phyloP scores from a whole-genome alignment of 768 basidiomycete species.

The Psilocybe sp. region DNA sequence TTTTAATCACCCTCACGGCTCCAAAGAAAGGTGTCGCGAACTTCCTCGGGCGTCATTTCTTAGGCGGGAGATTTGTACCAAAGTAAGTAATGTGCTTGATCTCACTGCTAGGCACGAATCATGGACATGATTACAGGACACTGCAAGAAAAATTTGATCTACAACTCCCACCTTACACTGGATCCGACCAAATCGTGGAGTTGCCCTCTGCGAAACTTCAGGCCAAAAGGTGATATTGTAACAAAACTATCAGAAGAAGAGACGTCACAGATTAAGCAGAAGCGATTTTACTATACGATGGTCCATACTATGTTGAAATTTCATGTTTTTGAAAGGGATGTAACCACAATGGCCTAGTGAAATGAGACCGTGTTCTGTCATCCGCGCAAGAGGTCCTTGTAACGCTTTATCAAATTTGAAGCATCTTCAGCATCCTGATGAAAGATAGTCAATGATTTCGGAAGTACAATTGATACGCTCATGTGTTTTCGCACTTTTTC shows the following conservation, averaged over 20 bases:
- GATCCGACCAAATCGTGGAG: conserved; percentile 82
- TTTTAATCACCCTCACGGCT: conserved; percentile 88
- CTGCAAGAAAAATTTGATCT: conserved; percentile 74
- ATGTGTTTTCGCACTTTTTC: conserved; percentile 17
- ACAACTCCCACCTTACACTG: conserved; percentile 81
- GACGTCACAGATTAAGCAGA: neutral
- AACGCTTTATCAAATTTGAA: conserved; percentile 16
- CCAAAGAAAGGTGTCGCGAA: conserved; percentile 84
- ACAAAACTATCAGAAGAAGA: neutral
- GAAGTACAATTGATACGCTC: neutral
- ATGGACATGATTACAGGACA: conserved; percentile 36
- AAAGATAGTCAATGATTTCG: neutral
- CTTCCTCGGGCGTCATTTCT: conserved; percentile 84
- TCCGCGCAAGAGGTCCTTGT: conserved; percentile 15
- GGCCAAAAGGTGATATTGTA: neutral
- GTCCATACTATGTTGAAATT: neutral
- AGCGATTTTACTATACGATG: neutral
- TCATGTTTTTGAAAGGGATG: neutral
- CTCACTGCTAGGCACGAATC: neutral
- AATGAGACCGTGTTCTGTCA: neutral
- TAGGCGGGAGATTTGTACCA: conserved; percentile 92
- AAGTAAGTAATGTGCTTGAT: conserved; percentile 46
- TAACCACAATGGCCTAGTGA: neutral
- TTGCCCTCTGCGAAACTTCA: conserved; percentile 29
- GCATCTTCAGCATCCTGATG: conserved; percentile 21